Conservation (phyloP, 2,329 filamentous ascomycete species). For the Fusarium equiseti region DNA sequence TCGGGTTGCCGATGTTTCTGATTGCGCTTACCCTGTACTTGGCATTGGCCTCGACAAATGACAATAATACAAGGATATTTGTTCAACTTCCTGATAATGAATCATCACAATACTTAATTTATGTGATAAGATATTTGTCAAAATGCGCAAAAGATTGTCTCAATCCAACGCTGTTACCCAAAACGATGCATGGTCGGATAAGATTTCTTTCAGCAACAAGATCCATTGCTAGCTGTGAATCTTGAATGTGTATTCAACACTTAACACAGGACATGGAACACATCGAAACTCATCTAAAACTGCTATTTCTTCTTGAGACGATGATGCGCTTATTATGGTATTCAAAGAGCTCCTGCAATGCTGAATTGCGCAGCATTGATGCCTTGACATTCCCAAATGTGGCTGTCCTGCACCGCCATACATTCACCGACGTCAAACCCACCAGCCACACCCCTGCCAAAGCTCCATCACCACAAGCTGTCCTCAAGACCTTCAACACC, state of each 20-base stretch:
- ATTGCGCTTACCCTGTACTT: too few species aligned
- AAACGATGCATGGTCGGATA: too few species aligned
- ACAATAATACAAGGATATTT: too few species aligned
- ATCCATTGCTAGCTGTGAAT: too few species aligned
- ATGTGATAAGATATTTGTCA: fast-evolving
- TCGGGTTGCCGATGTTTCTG: too few species aligned
- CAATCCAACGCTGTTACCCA: too few species aligned
- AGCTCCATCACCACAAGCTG: constrained; percentile 33
- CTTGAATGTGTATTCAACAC: fast-evolving
- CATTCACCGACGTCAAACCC: constrained; percentile 1
- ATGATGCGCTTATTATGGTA: too few species aligned
- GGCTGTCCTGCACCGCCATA: constrained; percentile 16
- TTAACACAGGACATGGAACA: too few species aligned
- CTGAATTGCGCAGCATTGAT: background rate
- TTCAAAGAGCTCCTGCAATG: too few species aligned
- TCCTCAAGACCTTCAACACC: constrained; percentile 26
- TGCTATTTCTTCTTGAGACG: too few species aligned
- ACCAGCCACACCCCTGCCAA: constrained; percentile 22
- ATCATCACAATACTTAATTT: fast-evolving
- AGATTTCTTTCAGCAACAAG: too few species aligned
- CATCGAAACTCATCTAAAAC: too few species aligned
- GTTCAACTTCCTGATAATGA: fast-evolving
- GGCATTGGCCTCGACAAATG: fast-evolving
- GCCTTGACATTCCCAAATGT: background rate
- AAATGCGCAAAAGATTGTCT: fast-evolving